Evolutionary conservation across 768 basidiomycete species (phyloP), one percentile per base, ranked within the genome.

Genomic region (Chiua virens): DNA sequence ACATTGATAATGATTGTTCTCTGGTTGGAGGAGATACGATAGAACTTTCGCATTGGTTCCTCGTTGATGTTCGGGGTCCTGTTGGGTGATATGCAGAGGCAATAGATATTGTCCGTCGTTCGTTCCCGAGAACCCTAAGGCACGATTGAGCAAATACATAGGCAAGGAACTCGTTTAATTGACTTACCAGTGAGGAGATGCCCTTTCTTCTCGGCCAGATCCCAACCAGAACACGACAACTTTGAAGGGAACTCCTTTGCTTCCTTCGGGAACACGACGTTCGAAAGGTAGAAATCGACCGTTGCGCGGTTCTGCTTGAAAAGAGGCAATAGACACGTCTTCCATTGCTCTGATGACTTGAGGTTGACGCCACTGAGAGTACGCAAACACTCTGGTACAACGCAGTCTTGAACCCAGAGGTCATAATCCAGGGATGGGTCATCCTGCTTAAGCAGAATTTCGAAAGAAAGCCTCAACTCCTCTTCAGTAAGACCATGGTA

Each of bases 31-130:
- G 14, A 72, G 59, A 25, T 71, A 66, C 0, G 61, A 45, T 4
- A 72, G 49, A 47, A 65, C 58, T 56, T 67, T 69, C 0, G 81
- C 81, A 41, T 80, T 82, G 2, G 80, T 82, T 25, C 71, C 64
- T 5, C 51, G 60, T 32, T 71, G 70, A 43, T 61, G 61, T 11
- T 57, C 47, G 0, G 59, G 57, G 37, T 71, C 71, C 8, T 39
- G 49, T 41, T 71, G 70, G 7, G 50, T 44, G 13, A 75, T 71
- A 3, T 72, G 62, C 0, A 64, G 52, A 1, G 75, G 75, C 11
- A 76, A 47, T 11, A 65, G 56, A 46, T 80, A 77, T 21, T 60
- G 69, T 1, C 63, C 63, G 32, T 75, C 73, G 14, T 74, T 75
- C 1, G 73, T 74, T 0, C 75, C 73, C 20, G 74, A 75, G 50